phyloP scores from a whole-genome alignment of 768 basidiomycete species.

The Albatrellus ellisii region DNA sequence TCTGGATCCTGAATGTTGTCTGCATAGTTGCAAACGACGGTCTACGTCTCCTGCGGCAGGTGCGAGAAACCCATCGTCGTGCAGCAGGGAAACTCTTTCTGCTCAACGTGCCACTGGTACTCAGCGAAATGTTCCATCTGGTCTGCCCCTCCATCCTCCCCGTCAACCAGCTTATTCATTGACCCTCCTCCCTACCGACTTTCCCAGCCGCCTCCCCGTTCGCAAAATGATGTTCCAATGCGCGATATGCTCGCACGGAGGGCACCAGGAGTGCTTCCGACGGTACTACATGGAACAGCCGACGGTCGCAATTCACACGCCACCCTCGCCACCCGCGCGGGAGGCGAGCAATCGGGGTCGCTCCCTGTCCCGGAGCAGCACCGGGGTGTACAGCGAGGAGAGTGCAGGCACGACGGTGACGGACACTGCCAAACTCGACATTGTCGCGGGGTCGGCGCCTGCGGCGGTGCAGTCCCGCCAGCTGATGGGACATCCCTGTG shows the following conservation, averaged over 20 bases:
- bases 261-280: constrained; percentile 69
- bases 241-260: constrained; percentile 66
- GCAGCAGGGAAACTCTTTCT: constrained; percentile 40
- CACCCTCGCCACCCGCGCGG: constrained; percentile 16
- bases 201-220: constrained; percentile 60
- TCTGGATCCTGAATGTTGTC: background rate
- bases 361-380: constrained; percentile 15
- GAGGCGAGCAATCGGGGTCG: constrained; percentile 6
- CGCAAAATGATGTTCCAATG: constrained; percentile 60
- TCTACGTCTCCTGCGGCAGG: constrained; percentile 56
- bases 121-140: constrained; percentile 56
- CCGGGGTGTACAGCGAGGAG: constrained; percentile 10
- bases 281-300: constrained; percentile 50
- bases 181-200: too few species aligned
- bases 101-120: constrained; percentile 37
- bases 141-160: constrained; percentile 25
- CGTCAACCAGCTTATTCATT: constrained; percentile 2
- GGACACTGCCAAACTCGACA: too few species aligned
- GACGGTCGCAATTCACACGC: constrained; percentile 30
- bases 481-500: constrained; percentile 50
- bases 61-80: constrained; percentile 50
- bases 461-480: constrained; percentile 1
- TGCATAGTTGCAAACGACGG: constrained; percentile 52
- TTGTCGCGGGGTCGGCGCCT: constrained; percentile 10
- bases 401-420: background rate